Percentiles rank a stretch among this genome's conserved stretches.
These are phyloP conservation scores for Giardia duodenalis DNA, from an alignment of 208 protist species.

Conservation along the genomic window DNA sequence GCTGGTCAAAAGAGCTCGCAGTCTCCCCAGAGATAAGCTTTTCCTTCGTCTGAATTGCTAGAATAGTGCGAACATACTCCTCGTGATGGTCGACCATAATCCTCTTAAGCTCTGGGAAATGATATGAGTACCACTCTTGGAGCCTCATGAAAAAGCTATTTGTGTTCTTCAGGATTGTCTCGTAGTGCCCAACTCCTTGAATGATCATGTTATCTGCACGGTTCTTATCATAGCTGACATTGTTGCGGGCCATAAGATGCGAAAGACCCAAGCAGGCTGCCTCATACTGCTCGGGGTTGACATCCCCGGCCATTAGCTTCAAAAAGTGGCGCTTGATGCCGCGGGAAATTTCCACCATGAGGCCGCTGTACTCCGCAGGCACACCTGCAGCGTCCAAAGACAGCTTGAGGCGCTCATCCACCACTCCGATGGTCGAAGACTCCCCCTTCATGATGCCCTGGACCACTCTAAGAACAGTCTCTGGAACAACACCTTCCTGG, in stretches of 20 bases:
- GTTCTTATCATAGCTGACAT: constrained; percentile 84
- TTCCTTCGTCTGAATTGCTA: background rate
- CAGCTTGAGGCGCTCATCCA: background rate
- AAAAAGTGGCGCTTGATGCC: background rate
- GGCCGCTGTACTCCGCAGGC: background rate
- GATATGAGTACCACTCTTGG: constrained; percentile 41
- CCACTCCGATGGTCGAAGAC: background rate
- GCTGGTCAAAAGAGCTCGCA: background rate
- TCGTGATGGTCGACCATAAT: background rate
- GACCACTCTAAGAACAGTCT: background rate
- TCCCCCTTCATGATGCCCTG: background rate
- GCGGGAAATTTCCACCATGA: background rate
- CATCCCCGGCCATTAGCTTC: constrained; percentile 2
- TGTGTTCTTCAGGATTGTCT: constrained; percentile 97
- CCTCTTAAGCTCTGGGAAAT: constrained; percentile 43
- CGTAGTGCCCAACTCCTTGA: constrained; percentile 89
- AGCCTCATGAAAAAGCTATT: constrained; percentile 96
- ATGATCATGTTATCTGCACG: constrained; percentile 99
- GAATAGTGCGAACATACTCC: background rate
- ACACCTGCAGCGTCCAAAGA: background rate
- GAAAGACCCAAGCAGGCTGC: constrained; percentile 81
- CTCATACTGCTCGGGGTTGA: constrained; percentile 22
- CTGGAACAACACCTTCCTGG: background rate
- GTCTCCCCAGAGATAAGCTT: background rate
- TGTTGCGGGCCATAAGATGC: constrained; percentile 94